Evolutionary conservation across 1,284 basidiomycete species (phyloP).

Genomic region (Trichosporon coremiiforme): DNA sequence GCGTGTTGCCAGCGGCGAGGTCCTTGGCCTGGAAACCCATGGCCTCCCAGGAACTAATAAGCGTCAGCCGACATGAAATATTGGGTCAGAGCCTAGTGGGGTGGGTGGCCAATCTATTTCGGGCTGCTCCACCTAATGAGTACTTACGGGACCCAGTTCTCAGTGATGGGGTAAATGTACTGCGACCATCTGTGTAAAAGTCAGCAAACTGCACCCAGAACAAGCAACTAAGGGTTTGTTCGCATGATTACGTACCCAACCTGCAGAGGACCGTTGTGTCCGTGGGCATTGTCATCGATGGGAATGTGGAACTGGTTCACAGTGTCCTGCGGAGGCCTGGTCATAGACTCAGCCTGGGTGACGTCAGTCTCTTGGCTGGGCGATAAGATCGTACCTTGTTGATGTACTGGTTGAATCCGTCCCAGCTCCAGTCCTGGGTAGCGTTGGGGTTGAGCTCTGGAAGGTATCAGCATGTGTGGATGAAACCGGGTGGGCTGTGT

Average conservation of each 20-base stretch:
- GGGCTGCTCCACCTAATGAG: not conserved
- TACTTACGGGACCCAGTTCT: conserved; percentile 60
- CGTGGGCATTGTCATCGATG: conserved; percentile 58
- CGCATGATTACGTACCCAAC: conserved; percentile 36
- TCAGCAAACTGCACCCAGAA: not conserved
- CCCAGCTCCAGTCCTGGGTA: conserved; percentile 53
- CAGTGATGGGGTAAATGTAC: conserved; percentile 60
- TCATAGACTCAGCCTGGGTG: conserved; percentile 57
- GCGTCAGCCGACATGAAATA: conserved; percentile 12
- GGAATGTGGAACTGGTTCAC: conserved; percentile 55
- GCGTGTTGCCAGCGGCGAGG: conserved; percentile 28
- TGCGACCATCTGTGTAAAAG: conserved; percentile 41
- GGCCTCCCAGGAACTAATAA: conserved; percentile 49
- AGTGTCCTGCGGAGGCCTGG: conserved; percentile 55
- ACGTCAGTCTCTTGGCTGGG: conserved; percentile 46
- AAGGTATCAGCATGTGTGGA: conserved; percentile 3
- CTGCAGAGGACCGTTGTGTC: conserved; percentile 59
- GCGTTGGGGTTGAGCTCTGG: conserved; percentile 49
- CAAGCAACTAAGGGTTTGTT: not conserved
- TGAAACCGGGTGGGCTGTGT: not conserved
- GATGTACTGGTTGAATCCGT: conserved; percentile 49
- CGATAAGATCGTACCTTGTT: conserved; percentile 21
- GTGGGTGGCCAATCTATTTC: conserved; percentile 9
- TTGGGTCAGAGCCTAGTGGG: not conserved
- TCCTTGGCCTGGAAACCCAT: conserved; percentile 61